These are phyloP conservation scores for Gremmenia infestans DNA, from an alignment of 2,329 filamentous ascomycete species.

Conservation along the genomic window DNA sequence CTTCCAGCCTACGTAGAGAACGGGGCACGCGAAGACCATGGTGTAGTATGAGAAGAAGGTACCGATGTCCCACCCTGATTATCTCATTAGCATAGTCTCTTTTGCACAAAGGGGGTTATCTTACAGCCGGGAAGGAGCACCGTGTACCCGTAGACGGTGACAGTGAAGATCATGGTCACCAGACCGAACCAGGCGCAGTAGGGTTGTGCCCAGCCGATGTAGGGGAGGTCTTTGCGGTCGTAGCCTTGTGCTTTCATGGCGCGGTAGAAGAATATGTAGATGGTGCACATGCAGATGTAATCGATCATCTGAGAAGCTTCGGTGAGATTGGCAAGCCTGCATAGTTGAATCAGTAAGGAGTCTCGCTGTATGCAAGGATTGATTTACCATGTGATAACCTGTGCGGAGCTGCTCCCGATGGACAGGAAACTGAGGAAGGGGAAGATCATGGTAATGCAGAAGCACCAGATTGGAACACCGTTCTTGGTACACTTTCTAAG, in stretches of 20 bases:
- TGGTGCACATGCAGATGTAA: slow-evolving; percentile 62
- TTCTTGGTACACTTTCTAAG: slow-evolving; percentile 56
- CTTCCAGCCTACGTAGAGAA: slow-evolving; percentile 67
- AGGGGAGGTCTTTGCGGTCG: slow-evolving; percentile 59
- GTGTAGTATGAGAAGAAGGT: slow-evolving; percentile 67
- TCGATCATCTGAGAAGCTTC: slow-evolving; percentile 72
- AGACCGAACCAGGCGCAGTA: slow-evolving; percentile 59
- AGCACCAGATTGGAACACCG: slow-evolving; percentile 59
- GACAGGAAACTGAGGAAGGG: slow-evolving; percentile 68
- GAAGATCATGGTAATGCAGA: slow-evolving; percentile 59
- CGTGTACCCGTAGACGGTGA: slow-evolving; percentile 66
- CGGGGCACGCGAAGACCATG: slow-evolving; percentile 54
- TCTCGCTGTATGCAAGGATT: not conserved
- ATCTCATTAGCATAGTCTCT: not conserved
- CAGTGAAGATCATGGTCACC: slow-evolving; percentile 59
- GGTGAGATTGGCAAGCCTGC: slow-evolving; percentile 44
- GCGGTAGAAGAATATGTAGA: slow-evolving; percentile 66
- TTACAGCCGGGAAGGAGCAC: slow-evolving; percentile 59
- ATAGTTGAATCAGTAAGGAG: not conserved
- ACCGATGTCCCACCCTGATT: slow-evolving; percentile 56
- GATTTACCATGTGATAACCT: slow-evolving; percentile 35
- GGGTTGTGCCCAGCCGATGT: slow-evolving; percentile 55
- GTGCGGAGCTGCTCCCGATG: slow-evolving; percentile 43
- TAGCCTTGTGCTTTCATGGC: slow-evolving; percentile 65
- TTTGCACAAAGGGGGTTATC: not conserved